Evolutionary conservation across 345 rosid species (phyloP).

Genomic region (Diplotaxis tenuifolia): DNA sequence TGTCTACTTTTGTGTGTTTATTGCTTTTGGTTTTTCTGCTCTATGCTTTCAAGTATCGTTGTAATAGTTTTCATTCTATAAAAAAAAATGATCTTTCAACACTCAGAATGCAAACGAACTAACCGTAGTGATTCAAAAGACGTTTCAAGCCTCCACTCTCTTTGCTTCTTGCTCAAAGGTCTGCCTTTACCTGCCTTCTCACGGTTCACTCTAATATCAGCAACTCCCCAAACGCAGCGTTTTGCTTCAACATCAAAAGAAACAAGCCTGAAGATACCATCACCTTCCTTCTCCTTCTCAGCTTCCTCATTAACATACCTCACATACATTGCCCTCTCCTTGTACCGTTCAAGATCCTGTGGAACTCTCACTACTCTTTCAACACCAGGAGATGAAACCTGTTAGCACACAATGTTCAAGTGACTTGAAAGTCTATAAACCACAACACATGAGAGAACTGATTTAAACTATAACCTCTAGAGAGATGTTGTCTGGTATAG

Average conservation of each 20-base stretch:
- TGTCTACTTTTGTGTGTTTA: conserved; percentile 2
- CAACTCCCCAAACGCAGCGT: conserved; percentile 77
- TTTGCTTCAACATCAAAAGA: conserved; percentile 57
- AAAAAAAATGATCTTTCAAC: conserved; percentile 16
- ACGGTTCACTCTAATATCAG: conserved; percentile 73
- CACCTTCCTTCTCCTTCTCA: conserved; percentile 45
- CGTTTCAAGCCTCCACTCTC: conserved; percentile 72
- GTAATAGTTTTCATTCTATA: conserved; percentile 12
- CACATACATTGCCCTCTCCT: conserved; percentile 72
- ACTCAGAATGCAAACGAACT: conserved; percentile 62
- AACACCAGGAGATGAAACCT: conserved; percentile 93
- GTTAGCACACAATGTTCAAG: conserved; percentile 19
- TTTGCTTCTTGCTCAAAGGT: conserved; percentile 81
- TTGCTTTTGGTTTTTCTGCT: neutral
- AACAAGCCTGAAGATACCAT: conserved; percentile 69
- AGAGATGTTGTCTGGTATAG: conserved; percentile 57
- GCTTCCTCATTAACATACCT: conserved; percentile 42
- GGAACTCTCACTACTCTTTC: conserved; percentile 81
- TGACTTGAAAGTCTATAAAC: too few species aligned
- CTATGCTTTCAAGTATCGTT: neutral
- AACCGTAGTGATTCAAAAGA: conserved; percentile 57
- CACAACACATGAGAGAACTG: too few species aligned
- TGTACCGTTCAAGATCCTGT: conserved; percentile 73
- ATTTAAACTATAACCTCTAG: conserved; percentile 53
- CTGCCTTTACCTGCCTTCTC: conserved; percentile 94